Conservation (phyloP, 2,329 filamentous ascomycete species). For the Phyllosticta ampelicida region DNA sequence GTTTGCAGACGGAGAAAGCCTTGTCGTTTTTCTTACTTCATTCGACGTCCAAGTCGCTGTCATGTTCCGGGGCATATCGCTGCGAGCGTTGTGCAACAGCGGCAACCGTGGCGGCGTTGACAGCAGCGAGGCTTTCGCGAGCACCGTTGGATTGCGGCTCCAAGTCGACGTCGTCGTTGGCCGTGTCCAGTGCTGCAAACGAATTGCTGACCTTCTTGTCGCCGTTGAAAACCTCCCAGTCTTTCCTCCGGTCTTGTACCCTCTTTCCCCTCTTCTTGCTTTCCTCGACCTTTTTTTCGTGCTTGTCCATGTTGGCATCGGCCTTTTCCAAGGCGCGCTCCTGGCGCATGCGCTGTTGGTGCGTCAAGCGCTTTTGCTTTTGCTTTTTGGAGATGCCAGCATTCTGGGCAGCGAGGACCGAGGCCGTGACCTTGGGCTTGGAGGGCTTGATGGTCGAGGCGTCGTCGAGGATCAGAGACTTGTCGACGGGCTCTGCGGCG, state of each 20-base stretch:
- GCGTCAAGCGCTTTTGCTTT: conserved; percentile 44
- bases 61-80: neutral
- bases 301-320: conserved; percentile 42
- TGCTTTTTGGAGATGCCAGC: conserved; percentile 59
- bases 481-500: conserved; percentile 60
- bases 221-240: conserved; percentile 29
- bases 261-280: conserved; percentile 39
- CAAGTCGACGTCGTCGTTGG: conserved; percentile 12
- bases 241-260: conserved; percentile 37
- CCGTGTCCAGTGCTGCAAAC: conserved; percentile 5
- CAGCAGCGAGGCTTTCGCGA: neutral
- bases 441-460: conserved; percentile 21
- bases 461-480: conserved; percentile 50
- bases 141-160: conserved; percentile 2
- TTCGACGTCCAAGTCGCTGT: neutral
- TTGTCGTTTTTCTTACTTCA: neutral
- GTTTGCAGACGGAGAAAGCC: neutral
- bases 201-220: conserved; percentile 10
- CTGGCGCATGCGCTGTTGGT: conserved; percentile 43
- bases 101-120: conserved; percentile 6
- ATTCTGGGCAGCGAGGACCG: conserved; percentile 59
- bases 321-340: conserved; percentile 46
- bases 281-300: conserved; percentile 45
- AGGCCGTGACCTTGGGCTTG: conserved; percentile 21
- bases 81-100: neutral